Evolutionary conservation across 805 yeast genomes (phyloP).

Genomic region (Debaryomyces maramus): DNA sequence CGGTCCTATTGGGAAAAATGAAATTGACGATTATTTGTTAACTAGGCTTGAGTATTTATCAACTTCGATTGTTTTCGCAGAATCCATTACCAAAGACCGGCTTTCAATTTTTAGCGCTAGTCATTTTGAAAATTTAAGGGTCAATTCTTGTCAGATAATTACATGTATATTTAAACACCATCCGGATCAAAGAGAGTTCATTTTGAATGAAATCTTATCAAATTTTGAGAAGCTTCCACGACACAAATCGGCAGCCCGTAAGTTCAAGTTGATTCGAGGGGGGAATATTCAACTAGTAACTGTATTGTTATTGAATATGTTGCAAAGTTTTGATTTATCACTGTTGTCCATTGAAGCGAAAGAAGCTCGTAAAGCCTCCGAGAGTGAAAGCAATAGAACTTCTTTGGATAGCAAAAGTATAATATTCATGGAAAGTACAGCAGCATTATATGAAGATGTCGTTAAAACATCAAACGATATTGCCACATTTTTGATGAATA

Average conservation of each 20-base stretch:
- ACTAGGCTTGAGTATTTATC: slow-evolving; percentile 61
- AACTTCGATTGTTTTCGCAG: slow-evolving; percentile 41
- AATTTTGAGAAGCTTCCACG: slow-evolving; percentile 51
- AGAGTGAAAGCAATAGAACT: background rate
- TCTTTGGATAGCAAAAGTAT: slow-evolving; percentile 5
- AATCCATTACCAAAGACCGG: slow-evolving; percentile 22
- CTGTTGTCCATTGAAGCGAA: slow-evolving; percentile 4
- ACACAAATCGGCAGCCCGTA: slow-evolving; percentile 44
- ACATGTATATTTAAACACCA: slow-evolving; percentile 37
- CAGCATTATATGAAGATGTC: slow-evolving; percentile 5
- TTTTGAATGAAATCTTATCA: slow-evolving; percentile 59
- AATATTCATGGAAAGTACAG: slow-evolving; percentile 1
- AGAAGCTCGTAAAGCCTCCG: slow-evolving; percentile 1
- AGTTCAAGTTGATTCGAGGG: slow-evolving; percentile 45
- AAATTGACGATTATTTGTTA: slow-evolving; percentile 47
- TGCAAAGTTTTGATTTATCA: slow-evolving; percentile 38
- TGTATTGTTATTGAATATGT: slow-evolving; percentile 42
- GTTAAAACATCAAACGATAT: slow-evolving; percentile 24
- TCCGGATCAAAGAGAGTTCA: slow-evolving; percentile 56
- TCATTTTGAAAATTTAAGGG: slow-evolving; percentile 27
- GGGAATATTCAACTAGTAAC: slow-evolving; percentile 50
- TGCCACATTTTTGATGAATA: slow-evolving; percentile 21
- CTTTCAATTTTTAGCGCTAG: slow-evolving; percentile 17
- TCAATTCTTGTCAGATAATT: slow-evolving; percentile 25
- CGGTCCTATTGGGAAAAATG: slow-evolving; percentile 9